Percentiles rank a stretch among this genome's conserved stretches.
Conservation (phyloP, 2,329 filamentous ascomycete genomes). For the Hypoxylon rubiginosum region DNA sequence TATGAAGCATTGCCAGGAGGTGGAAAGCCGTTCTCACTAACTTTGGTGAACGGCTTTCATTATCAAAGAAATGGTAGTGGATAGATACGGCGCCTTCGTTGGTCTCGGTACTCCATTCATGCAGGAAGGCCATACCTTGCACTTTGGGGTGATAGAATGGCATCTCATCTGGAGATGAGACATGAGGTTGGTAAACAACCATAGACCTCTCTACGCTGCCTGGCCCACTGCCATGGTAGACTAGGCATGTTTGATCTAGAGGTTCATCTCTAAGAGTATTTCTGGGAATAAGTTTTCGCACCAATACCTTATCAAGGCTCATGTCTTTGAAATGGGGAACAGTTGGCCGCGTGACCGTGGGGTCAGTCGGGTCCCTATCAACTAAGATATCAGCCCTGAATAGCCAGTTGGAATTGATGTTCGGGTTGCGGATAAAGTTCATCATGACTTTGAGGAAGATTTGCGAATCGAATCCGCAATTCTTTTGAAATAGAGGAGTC, state of each 20-base stretch:
- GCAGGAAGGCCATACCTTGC: constrained; percentile 79
- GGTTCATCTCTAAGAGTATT: constrained; percentile 82
- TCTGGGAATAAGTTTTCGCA: constrained; percentile 84
- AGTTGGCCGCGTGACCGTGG: constrained; percentile 47
- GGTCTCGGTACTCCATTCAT: constrained; percentile 68
- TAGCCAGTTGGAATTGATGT: constrained; percentile 82
- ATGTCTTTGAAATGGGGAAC: constrained; percentile 63
- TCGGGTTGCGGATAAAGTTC: constrained; percentile 83
- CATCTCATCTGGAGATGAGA: constrained; percentile 69
- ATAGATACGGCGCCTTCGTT: constrained; percentile 67
- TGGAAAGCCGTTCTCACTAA: constrained; percentile 77
- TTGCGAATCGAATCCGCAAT: constrained; percentile 72
- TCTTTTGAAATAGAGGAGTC: constrained; percentile 67
- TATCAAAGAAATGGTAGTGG: constrained; percentile 69
- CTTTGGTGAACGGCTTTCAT: constrained; percentile 56
- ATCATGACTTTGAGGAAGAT: constrained; percentile 77
- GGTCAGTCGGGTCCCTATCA: constrained; percentile 58
- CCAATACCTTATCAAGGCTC: constrained; percentile 71
- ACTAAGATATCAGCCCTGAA: constrained; percentile 82
- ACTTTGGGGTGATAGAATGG: constrained; percentile 92
- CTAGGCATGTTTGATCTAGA: constrained; percentile 85
- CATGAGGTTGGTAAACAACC: constrained; percentile 85
- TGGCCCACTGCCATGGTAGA: constrained; percentile 64
- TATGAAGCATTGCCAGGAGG: constrained; percentile 76
- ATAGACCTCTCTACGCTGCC: constrained; percentile 61